phyloP scores from a whole-genome alignment of 805 yeast genomes.

The Candida sanyiensis region DNA sequence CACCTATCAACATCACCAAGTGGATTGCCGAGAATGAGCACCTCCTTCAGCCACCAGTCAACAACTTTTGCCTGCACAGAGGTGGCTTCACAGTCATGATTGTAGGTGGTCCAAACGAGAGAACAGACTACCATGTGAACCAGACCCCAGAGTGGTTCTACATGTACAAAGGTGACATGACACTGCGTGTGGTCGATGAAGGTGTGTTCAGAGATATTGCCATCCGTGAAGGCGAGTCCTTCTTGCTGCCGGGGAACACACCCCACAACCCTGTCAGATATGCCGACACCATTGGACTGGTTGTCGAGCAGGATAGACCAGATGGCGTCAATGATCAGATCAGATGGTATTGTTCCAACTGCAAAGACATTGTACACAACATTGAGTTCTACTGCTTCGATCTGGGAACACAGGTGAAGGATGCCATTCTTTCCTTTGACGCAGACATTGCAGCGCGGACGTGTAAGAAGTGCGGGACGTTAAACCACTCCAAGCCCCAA shows the following conservation, averaged over 20 bases:
- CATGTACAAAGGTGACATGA: slow-evolving; percentile 83
- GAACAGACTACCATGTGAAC: slow-evolving; percentile 90
- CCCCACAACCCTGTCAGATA: slow-evolving; percentile 91
- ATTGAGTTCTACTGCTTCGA: slow-evolving; percentile 68
- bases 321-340: slow-evolving; percentile 60
- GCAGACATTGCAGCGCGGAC: slow-evolving; percentile 57
- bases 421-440: slow-evolving; percentile 70
- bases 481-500: slow-evolving; percentile 62
- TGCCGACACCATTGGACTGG: slow-evolving; percentile 81
- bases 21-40: slow-evolving; percentile 79
- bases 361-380: slow-evolving; percentile 62
- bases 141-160: slow-evolving; percentile 94
- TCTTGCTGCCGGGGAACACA: slow-evolving; percentile 72
- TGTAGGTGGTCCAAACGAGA: slow-evolving; percentile 92
- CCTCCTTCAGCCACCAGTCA: slow-evolving; percentile 84
- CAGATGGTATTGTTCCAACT: slow-evolving; percentile 82
- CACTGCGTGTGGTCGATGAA: slow-evolving; percentile 73
- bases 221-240: slow-evolving; percentile 85
- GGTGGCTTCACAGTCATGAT: slow-evolving; percentile 92
- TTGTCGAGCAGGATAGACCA: slow-evolving; percentile 90
- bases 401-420: slow-evolving; percentile 86
- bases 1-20: slow-evolving; percentile 68
- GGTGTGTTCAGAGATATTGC: slow-evolving; percentile 70
- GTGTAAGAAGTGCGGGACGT: slow-evolving; percentile 68
- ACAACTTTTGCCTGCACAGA: slow-evolving; percentile 81